Evolutionary conservation across 306 rosid species (phyloP).

Genomic region (Begonia peltatifolia): DNA sequence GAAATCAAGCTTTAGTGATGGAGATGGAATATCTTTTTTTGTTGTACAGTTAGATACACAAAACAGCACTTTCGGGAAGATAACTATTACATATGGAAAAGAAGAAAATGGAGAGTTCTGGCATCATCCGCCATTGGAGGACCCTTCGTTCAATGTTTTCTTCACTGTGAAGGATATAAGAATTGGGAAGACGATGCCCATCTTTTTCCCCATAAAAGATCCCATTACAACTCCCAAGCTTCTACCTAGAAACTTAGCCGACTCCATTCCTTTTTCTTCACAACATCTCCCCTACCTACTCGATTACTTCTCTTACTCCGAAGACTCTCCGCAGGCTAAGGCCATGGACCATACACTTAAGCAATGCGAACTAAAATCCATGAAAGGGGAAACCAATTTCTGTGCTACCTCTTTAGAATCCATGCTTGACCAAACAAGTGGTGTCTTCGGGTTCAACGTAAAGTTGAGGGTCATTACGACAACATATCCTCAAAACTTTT

Average conservation of each 20-base stretch:
- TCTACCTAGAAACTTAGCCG: slow-evolving; percentile 42
- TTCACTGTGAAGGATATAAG: slow-evolving; percentile 43
- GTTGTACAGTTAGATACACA: no score
- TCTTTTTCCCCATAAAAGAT: slow-evolving; percentile 29
- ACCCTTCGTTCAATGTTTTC: slow-evolving; percentile 35
- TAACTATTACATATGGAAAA: no score
- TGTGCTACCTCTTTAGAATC: slow-evolving; percentile 61
- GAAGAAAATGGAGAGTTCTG: slow-evolving; percentile 1
- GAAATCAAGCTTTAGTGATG: no score
- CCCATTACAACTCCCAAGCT: slow-evolving; percentile 38
- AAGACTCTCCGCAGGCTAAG: slow-evolving; percentile 48
- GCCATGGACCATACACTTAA: slow-evolving; percentile 39
- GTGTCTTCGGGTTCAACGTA: slow-evolving; percentile 24
- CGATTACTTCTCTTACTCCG: slow-evolving; percentile 34
- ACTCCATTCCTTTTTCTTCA: slow-evolving; percentile 44
- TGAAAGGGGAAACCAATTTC: slow-evolving; percentile 45
- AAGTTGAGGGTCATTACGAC: slow-evolving; percentile 32
- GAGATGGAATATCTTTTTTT: no score
- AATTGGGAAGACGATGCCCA: slow-evolving; percentile 37
- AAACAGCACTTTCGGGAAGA: no score
- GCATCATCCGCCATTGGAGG: slow-evolving; percentile 19
- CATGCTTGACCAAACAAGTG: slow-evolving; percentile 28
- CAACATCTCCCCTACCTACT: slow-evolving; percentile 31
- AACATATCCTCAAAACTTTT: slow-evolving; percentile 19
- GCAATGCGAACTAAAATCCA: slow-evolving; percentile 34